Base-by-base conservation (phyloP, 768 basidiomycete genomes). In the Macrolepiota albuminosa region DNA sequence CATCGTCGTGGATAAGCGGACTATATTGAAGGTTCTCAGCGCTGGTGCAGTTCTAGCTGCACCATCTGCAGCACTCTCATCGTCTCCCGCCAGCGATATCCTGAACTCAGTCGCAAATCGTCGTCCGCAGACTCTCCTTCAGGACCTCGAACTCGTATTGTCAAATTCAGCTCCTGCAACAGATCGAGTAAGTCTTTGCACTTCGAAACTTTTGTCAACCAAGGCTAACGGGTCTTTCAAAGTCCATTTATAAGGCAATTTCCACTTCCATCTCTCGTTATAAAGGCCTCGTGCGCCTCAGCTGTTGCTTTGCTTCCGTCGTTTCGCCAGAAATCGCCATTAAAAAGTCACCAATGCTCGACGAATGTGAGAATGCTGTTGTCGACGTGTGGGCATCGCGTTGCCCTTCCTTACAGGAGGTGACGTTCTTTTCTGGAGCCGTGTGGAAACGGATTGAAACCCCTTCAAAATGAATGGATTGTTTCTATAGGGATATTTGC, bases 1-100 rank as follows among this genome's bases (percentile, higher is more conserved):
- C 1, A 66, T 70, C 24, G 65, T 67, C 26, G 76, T 81, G 16
- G 81, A 82, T 61, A 68, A 71, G 58, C 69, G 81, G 45, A 76
- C 79, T 14, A 71, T 79, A 34, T 80, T 78, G 57, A 81, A 81
- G 61, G 71, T 79, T 9, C 57, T 82, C 39, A 73, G 73, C n/a
- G 77, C 79, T 4, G 75, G 72, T 2, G 76, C 75, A 39, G 71
- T 72, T 6, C 68, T 71, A 16, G 46, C 46, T 39, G n/a, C 51
- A 52, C 49, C 50, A 48, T 24, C 52, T 8, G 5, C 43, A 16
- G 39, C 47, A 40, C 5, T 4, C n/a, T 63, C 57, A 4, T 36
- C 48, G 18, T 53, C 57, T 37, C 58, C 34, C 6, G 16, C 21
- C 24, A 57, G 14, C 4, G 21, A 42, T 14, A 26, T 9, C n/a